Percentiles rank a stretch among this genome's conserved stretches.
Conservation (phyloP, 495 filamentous ascomycete genomes). For the Aspergillus funiculosus region DNA sequence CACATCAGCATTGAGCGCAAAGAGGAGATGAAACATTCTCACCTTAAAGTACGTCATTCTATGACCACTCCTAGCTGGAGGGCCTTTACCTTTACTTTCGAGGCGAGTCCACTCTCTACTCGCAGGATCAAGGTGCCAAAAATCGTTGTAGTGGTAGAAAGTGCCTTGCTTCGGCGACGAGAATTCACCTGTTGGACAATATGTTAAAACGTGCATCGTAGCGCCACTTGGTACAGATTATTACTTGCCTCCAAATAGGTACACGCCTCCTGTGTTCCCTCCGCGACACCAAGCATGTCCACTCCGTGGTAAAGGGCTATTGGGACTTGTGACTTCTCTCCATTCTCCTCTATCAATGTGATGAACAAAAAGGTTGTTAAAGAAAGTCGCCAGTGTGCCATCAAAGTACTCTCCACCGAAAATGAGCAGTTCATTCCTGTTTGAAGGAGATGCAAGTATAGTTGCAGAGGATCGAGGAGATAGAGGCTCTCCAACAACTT, state of each 20-base stretch:
- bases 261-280: slow-evolving; percentile 78
- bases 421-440: slow-evolving; percentile 81
- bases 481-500: slow-evolving; percentile 68
- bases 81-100: slow-evolving; percentile 80
- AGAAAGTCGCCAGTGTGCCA: slow-evolving; percentile 57
- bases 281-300: slow-evolving; percentile 91
- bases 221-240: background rate
- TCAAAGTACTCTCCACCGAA: slow-evolving; percentile 80
- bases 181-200: slow-evolving; percentile 51
- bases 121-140: slow-evolving; percentile 82
- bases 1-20: slow-evolving; percentile 17
- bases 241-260: slow-evolving; percentile 73
- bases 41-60: slow-evolving; percentile 91
- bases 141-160: slow-evolving; percentile 98
- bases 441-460: slow-evolving; percentile 75
- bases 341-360: slow-evolving; percentile 81
- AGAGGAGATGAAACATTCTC: slow-evolving; percentile 26
- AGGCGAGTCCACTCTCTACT: slow-evolving; percentile 84
- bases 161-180: slow-evolving; percentile 91
- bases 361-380: slow-evolving; percentile 78
- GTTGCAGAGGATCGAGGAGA: slow-evolving; percentile 71
- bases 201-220: background rate
- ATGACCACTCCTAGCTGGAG: slow-evolving; percentile 87
- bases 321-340: slow-evolving; percentile 81
- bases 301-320: slow-evolving; percentile 82